A percentile compares a stretch with the other conserved stretches of the same genome.
phyloP scores from a whole-genome alignment of 2,329 filamentous ascomycete species.

The Coleophoma crateriformis region DNA sequence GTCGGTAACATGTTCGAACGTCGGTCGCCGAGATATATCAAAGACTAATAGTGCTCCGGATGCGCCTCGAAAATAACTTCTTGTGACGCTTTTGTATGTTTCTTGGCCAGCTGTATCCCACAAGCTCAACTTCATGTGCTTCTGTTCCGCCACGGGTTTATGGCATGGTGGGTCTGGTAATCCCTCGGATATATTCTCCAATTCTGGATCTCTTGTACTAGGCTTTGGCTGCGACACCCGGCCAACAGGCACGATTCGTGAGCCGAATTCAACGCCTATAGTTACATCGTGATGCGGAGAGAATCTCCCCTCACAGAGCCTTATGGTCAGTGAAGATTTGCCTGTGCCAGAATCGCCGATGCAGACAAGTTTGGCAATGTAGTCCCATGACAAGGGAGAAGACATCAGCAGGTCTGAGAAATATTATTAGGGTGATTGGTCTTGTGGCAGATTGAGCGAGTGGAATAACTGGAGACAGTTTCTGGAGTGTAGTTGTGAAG shows the following conservation, averaged over 20 bases:
- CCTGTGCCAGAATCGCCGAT: constrained; percentile 95
- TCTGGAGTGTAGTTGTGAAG: not conserved
- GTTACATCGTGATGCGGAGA: constrained; percentile 93
- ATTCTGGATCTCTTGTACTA: constrained; percentile 14
- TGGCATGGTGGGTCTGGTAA: constrained; percentile 47
- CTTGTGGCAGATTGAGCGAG: not conserved
- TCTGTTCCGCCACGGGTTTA: constrained; percentile 39
- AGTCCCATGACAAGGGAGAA: constrained; percentile 75
- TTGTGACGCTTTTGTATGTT: constrained; percentile 93
- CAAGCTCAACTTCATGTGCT: constrained; percentile 87
- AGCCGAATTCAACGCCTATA: constrained; percentile 96
- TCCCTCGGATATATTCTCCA: constrained; percentile 30
- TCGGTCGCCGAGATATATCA: constrained; percentile 80
- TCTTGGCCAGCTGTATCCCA: constrained; percentile 98
- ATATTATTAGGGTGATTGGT: not conserved
- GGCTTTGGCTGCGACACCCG: constrained; percentile 41
- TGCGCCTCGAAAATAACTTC: constrained; percentile 69
- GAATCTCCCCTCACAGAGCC: constrained; percentile 94
- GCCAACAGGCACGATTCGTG: constrained; percentile 84
- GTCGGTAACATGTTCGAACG: constrained; percentile 82
- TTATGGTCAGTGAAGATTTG: constrained; percentile 90
- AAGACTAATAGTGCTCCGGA: constrained; percentile 82
- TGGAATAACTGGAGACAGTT: not conserved
- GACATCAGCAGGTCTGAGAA: constrained; percentile 36
- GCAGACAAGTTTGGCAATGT: constrained; percentile 97